These are phyloP conservation scores for Aspergillus intermedius DNA, from an alignment of 2,329 filamentous ascomycete species.

Conservation along the genomic window DNA sequence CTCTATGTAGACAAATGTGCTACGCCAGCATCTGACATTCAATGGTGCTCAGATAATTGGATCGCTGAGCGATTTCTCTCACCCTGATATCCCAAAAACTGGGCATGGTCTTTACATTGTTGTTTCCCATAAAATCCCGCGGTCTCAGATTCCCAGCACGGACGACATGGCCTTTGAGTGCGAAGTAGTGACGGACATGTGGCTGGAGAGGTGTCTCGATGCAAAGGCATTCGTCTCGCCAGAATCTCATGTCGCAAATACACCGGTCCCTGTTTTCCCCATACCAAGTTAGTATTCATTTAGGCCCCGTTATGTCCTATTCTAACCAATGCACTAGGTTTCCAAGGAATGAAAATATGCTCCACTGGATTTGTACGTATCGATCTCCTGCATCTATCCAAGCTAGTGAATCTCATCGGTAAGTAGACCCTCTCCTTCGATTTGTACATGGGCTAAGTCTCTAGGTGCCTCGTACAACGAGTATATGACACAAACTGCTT, in stretches of 20 bases:
- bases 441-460: conserved; percentile 14
- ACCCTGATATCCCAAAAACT: conserved; percentile 27
- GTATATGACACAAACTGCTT: conserved; percentile 63
- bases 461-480: conserved; percentile 72
- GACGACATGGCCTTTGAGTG: conserved; percentile 38
- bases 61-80: conserved; percentile 28
- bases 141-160: conserved; percentile 28
- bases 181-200: conserved; percentile 74
- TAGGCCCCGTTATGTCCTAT: not conserved
- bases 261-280: conserved; percentile 66
- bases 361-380: conserved; percentile 78
- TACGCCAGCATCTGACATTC: conserved; percentile 35
- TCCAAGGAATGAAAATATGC: conserved; percentile 64
- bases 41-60: conserved; percentile 36
- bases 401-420: conserved; percentile 66
- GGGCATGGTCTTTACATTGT: conserved; percentile 33
- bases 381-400: conserved; percentile 77
- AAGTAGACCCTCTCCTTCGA: conserved; percentile 11
- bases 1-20: conserved; percentile 23
- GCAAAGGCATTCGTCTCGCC: conserved; percentile 66
- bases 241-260: conserved; percentile 63
- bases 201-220: conserved; percentile 82
- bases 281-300: conserved; percentile 44
- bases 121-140: conserved; percentile 32
- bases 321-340: conserved; percentile 42